Percentiles rank a stretch among this genome's conserved stretches.
phyloP scores from a whole-genome alignment of 2,329 filamentous ascomycete species.

The Cladosporium oxysporum region DNA sequence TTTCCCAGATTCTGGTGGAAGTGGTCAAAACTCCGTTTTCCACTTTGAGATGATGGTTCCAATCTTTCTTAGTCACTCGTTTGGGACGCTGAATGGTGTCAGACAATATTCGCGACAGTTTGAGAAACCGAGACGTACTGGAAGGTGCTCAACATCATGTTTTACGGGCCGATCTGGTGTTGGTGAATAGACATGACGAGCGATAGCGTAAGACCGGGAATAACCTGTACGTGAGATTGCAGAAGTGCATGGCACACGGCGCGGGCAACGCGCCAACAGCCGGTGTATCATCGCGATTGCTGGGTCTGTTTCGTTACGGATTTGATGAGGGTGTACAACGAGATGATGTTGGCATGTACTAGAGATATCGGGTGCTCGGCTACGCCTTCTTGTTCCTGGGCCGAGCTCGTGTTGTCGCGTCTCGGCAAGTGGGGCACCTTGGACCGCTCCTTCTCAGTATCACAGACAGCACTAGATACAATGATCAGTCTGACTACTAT shows the following conservation, averaged over 20 bases:
- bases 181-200: background rate
- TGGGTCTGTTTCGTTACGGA: background rate
- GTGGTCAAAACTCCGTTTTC: background rate
- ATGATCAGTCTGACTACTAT: background rate
- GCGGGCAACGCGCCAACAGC: background rate
- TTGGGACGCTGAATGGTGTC: background rate
- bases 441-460: background rate
- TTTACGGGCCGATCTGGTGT: background rate
- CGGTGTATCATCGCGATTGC: background rate
- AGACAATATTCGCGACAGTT: background rate
- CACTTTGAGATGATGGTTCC: background rate
- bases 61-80: background rate
- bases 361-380: background rate
- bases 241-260: background rate
- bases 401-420: background rate
- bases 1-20: background rate
- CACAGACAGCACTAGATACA: background rate
- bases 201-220: background rate
- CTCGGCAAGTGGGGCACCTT: constrained; percentile 8
- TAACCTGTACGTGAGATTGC: background rate
- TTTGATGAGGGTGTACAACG: background rate
- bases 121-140: background rate
- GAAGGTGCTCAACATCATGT: background rate
- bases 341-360: background rate
- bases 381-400: constrained; percentile 15